Percentiles rank a stretch among this genome's conserved stretches.
phyloP scores from a whole-genome alignment of 805 yeast genomes.

The Teunomyces atbi region DNA sequence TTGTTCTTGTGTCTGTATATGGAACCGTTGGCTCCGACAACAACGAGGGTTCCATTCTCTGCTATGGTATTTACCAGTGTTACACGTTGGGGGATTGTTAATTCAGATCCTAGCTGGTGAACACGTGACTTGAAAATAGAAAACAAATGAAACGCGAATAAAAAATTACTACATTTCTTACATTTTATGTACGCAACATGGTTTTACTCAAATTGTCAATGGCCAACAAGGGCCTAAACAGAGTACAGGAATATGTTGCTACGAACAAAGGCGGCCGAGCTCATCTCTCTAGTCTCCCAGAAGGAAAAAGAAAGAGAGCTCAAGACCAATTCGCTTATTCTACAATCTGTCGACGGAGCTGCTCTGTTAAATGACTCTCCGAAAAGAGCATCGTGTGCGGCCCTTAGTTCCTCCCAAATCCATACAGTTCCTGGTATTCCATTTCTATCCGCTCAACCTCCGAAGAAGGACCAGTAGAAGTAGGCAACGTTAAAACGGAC shows the following conservation, averaged over 20 bases:
- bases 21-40: background rate
- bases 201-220: slow-evolving; percentile 98
- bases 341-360: slow-evolving; percentile 99
- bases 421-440: slow-evolving; percentile 18
- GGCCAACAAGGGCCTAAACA: slow-evolving; percentile 88
- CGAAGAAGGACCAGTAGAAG: slow-evolving; percentile 40
- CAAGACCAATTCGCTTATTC: slow-evolving; percentile 65
- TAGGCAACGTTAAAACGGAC: slow-evolving; percentile 21
- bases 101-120: background rate
- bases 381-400: slow-evolving; percentile 16
- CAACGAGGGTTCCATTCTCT: background rate
- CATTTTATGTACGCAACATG: slow-evolving; percentile 89
- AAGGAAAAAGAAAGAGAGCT: slow-evolving; percentile 43
- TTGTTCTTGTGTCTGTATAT: background rate
- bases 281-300: slow-evolving; percentile 35
- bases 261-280: slow-evolving; percentile 67
- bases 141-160: background rate
- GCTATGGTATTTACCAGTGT: background rate
- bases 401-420: slow-evolving; percentile 11
- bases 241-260: slow-evolving; percentile 99
- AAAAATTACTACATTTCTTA: background rate
- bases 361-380: slow-evolving; percentile 62
- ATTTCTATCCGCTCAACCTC: slow-evolving; percentile 50
- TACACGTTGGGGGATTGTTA: background rate
- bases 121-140: background rate